A percentile compares a stretch with the other conserved stretches of the same genome.
Conservation (phyloP, 805 yeast species). For the Diddensiella transvaalensis region DNA sequence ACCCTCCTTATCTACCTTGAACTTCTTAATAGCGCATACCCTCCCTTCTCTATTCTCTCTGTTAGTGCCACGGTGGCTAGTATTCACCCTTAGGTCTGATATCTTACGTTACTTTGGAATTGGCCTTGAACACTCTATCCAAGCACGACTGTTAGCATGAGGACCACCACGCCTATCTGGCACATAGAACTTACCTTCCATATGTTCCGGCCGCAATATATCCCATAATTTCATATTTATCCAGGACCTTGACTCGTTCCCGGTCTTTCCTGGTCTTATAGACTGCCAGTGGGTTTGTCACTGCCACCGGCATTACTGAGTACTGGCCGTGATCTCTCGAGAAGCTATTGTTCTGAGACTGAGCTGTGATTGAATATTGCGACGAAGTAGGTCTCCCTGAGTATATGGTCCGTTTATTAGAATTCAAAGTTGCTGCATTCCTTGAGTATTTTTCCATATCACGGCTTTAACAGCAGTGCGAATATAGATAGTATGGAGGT, state of each 20-base stretch:
- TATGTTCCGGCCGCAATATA: conserved; percentile 98
- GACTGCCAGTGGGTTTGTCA: conserved; percentile 37
- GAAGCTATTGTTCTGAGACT: not conserved
- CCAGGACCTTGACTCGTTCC: conserved; percentile 67
- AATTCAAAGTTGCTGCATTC: not conserved
- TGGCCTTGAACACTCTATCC: conserved; percentile 82
- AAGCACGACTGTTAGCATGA: conserved; percentile 25
- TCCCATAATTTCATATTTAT: conserved; percentile 82
- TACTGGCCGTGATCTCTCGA: conserved; percentile 2
- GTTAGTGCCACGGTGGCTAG: no score
- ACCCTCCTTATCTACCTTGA: conserved; percentile 89
- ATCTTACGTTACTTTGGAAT: conserved; percentile 38
- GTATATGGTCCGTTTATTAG: not conserved
- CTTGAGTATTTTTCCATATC: not conserved
- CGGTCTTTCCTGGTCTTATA: conserved; percentile 64
- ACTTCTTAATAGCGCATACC: conserved; percentile 86
- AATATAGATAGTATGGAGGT: not conserved
- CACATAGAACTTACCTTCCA: conserved; percentile 42
- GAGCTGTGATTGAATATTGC: not conserved
- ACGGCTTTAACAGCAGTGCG: no score
- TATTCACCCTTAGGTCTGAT: no score
- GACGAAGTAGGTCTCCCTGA: not conserved
- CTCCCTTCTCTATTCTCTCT: conserved; percentile 17
- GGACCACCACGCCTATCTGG: not conserved
- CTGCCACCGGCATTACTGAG: conserved; percentile 19